These are phyloP conservation scores for Scedosporium minutisporum DNA, from an alignment of 2,329 filamentous ascomycete species.

Conservation along the genomic window DNA sequence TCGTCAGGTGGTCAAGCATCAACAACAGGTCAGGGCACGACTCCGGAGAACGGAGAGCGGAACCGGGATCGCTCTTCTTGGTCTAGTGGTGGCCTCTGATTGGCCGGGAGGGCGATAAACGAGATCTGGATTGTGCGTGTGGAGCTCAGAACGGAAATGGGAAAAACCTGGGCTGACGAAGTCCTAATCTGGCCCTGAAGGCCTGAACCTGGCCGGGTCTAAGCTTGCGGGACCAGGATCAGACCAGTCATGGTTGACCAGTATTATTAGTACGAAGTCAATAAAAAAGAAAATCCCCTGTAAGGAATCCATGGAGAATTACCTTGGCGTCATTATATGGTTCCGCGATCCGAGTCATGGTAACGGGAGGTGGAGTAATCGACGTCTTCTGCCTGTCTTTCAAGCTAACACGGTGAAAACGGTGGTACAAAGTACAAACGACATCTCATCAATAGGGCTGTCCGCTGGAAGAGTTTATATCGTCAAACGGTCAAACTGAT, in stretches of 20 bases:
- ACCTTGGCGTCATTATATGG: not conserved
- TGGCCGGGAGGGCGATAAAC: not conserved
- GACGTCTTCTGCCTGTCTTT: not conserved
- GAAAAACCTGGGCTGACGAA: not conserved
- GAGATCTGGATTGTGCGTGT: not conserved
- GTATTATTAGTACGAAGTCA: no score
- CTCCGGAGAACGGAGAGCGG: not conserved
- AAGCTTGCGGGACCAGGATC: not conserved
- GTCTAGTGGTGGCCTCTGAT: not conserved
- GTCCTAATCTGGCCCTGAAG: not conserved
- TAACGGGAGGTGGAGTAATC: no score
- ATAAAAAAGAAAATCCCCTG: not conserved
- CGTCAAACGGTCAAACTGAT: no score
- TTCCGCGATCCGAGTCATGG: not conserved
- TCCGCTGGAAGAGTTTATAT: no score
- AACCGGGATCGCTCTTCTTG: not conserved
- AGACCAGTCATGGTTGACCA: not conserved
- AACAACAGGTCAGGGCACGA: not conserved
- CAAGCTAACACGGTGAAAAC: not conserved
- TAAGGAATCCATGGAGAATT: not conserved
- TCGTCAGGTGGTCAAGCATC: not conserved
- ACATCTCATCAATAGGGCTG: no score
- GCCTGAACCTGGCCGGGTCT: not conserved
- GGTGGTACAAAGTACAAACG: no score
- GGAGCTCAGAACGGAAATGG: not conserved